Base-by-base conservation (phyloP, 2,329 filamentous ascomycete species). In the Ceratocystis smalleyi region DNA sequence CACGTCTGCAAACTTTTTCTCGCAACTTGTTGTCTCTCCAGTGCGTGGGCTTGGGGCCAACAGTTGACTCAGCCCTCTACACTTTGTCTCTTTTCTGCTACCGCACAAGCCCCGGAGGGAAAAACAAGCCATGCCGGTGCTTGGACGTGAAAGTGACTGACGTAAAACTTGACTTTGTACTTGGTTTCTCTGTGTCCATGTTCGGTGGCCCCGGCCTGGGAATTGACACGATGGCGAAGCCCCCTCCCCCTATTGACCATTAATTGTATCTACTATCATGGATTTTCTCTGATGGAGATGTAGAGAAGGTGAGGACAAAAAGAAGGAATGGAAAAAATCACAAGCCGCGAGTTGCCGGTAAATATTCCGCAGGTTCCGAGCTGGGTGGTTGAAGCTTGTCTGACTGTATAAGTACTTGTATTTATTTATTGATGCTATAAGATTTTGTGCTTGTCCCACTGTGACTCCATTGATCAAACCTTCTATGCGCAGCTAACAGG, bases 1-100 rank as follows among this genome's bases (percentile, higher is more conserved):
- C 22, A 24, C 17, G 47, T 51, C 19, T 51, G 47, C 22, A 51
- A 51, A 51, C 47, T 51, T 51, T 51, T 55, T 49, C 55, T 40
- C 35, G 57, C 40, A 10, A n/a, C 22, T 2, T 40, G n/a, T 60
- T 63, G 62, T 59, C 24, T 57, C 51, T 61, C 49, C 59, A 43
- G 6, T 60, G 2, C 45, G 43, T 62, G 43, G 47, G 47, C 8
- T 51, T 27, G 12, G 47, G 47, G 47, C 47, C 47, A 51, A 51
- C 3, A 51, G 47, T 51, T 51, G 47, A 51, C 47, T 51, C 47
- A 51, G 47, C 47, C 47, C 22, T 51, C 47, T 51, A 24, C 32
- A 43, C 54, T 12, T 55, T 65, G n/a, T 51, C 49, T 17, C 17
- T n/a, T 65, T 59, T 45, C 35, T n/a, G 15, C 17, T 40, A 5